phyloP scores from a whole-genome alignment of 306 rosid genomes.

The Dicorynia guianensis region DNA sequence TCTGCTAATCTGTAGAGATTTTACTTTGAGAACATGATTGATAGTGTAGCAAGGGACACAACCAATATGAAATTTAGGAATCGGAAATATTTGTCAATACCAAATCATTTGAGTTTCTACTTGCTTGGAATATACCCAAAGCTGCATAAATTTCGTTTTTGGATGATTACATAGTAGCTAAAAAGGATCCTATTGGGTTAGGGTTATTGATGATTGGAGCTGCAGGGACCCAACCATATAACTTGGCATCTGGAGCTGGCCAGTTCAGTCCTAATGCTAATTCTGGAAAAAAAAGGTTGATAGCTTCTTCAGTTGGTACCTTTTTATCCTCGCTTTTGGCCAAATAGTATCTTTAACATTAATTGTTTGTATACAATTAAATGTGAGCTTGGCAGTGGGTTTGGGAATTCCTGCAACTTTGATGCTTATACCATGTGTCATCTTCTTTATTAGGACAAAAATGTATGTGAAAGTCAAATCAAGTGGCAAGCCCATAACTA shows the following conservation, averaged over 20 bases:
- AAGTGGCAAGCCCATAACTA: conserved; percentile 62
- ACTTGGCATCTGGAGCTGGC: conserved; percentile 70
- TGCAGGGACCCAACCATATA: conserved; percentile 67
- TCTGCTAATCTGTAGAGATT: conserved; percentile 73
- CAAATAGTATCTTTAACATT: conserved; percentile 52
- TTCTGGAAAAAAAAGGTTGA: conserved; percentile 63
- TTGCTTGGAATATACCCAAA: conserved; percentile 87
- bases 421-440: conserved; percentile 53
- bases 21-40: conserved; percentile 85
- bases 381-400: conserved; percentile 67
- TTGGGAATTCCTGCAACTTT: conserved; percentile 62
- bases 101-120: conserved; percentile 86
- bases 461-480: conserved; percentile 61
- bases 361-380: conserved; percentile 62
- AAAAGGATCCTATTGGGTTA: conserved; percentile 72
- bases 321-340: conserved; percentile 53
- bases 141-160: conserved; percentile 72
- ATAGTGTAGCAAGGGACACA: conserved; percentile 84
- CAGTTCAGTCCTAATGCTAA: conserved; percentile 67
- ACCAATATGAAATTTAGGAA: conserved; percentile 90
- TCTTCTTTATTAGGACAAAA: conserved; percentile 61
- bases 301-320: conserved; percentile 78
- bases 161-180: conserved; percentile 88
- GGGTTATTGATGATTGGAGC: conserved; percentile 57
- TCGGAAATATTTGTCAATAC: conserved; percentile 78